Base-by-base conservation (phyloP, 257 asterid species). In the Thymus quinquecostatus region DNA sequence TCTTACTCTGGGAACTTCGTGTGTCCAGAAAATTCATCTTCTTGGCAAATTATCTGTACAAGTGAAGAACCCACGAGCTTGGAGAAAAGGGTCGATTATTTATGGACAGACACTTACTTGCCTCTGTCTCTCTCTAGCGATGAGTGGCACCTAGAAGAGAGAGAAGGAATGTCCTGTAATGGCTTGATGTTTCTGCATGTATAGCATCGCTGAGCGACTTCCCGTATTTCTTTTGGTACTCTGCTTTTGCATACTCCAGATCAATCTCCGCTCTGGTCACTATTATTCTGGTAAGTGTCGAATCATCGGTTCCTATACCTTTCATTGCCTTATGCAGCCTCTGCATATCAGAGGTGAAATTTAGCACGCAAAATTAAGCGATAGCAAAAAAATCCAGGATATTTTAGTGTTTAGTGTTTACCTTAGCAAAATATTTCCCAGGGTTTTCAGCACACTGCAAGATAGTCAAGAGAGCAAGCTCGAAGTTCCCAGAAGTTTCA, bases 251-350 rank as follows among this genome's bases (percentile, higher is more conserved):
- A 41, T 88, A 92, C 64, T 88, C 96, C 96, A 89, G 75, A 68
- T 95, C 99, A 2, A 92, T 88, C 85, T 95, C 99, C 4, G 97
- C 80, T 74, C 99, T 84, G 0, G 99, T 92, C 64, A 87, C 94
- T 67, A 95, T 82, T 40, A 85, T 75, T 69, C 99, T 83, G 53
- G 58, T 85, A 30, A 95, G 90, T 13, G 91, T 77, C 3, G 94
- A 21, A 40, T 95, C 98, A 27, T 88, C 74, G 5, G 98, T 95
- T 74, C 99, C 99, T 77, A 92, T 8, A 65, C 97, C 98, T 83
- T 95, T 86, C 99, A 95, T 92, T 45, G 98, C 95, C 85, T 88
- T 87, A 50, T 74, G 84, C 78, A 95, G 76, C 73, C 79, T 81
- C 97, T 95, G 75, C 11, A 59, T 45, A 62, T 66, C 21, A 49